Conservation (phyloP, 164 flowering plant genomes). For the Nymphaea thermarum region DNA sequence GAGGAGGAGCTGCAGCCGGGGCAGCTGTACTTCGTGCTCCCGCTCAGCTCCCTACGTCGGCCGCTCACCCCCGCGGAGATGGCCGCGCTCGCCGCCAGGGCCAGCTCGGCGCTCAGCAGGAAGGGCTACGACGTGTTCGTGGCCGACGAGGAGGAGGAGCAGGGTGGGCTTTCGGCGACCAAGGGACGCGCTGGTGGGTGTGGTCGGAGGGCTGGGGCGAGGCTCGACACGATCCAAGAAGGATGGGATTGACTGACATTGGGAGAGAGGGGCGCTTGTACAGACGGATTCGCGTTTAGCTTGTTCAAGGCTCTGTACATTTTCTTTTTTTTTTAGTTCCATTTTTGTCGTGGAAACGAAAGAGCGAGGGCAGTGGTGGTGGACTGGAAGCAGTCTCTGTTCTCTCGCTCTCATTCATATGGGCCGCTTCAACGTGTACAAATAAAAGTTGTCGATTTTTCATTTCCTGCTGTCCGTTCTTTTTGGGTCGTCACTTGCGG, state of each 20-base stretch:
- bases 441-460: too few species aligned
- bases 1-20: slow-evolving; percentile 69
- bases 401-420: too few species aligned
- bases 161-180: not conserved
- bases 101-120: slow-evolving; percentile 38
- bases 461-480: too few species aligned
- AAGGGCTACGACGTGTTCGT: not conserved
- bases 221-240: slow-evolving; percentile 5
- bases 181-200: not conserved
- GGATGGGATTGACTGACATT: slow-evolving; percentile 5
- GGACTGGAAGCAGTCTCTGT: too few species aligned
- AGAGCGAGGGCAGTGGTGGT: not conserved
- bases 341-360: not conserved
- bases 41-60: slow-evolving; percentile 28
- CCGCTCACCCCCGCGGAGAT: slow-evolving; percentile 62
- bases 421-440: too few species aligned
- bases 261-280: not conserved
- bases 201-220: not conserved
- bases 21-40: slow-evolving; percentile 70
- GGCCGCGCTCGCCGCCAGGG: slow-evolving; percentile 92
- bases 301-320: not conserved
- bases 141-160: not conserved
- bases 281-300: not conserved
- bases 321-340: not conserved
- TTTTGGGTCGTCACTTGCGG: too few species aligned